Evolutionary conservation across 345 rosid species (phyloP), one percentile per base, ranked within the genome.

Genomic region (Ricinus communis): DNA sequence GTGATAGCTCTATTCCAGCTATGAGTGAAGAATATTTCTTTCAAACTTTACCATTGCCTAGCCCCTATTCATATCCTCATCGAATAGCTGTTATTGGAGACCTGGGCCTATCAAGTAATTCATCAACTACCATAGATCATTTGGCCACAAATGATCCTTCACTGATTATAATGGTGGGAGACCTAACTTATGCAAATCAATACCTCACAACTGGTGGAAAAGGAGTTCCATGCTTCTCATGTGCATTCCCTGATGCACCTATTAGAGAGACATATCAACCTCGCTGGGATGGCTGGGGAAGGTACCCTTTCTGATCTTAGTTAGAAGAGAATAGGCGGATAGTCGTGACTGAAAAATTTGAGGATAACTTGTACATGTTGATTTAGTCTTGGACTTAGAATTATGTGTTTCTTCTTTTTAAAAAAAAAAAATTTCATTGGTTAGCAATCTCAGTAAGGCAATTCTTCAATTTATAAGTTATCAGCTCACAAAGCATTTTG

Each of bases 221-320:
- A 77, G 96, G 88, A 68, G 93, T 66, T 79, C 21, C 89, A 2
- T 89, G 91, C 73, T 93, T 74, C 85, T 87, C 92, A 2, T 87
- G 97, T 79, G 75, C 87, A 6, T 90, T 90, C 71, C 93, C 95
- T 0, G 74, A 84, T 82, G 84, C 96, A 28, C 93, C 94, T 8
- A 89, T 91, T 62, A 78, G 97, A 62, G 96, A 93, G 84, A 82
- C 93, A 3, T 89, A 85, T 86, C 98, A 93, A 73, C 97, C 96
- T 52, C 96, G 96, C 9, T 93, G 98, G 97, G 98, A 93, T 74
- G 93, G 88, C 5, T 86, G 97, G 97, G 96, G 97, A 84, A 88
- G 97, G 97, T 93, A 83, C 70, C 54, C 12, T 30, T 68, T 59
- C 46, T 71, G 18, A 6, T 62, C 7, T 51, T 51, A 51, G 38